Evolutionary conservation across 2,329 filamentous ascomycete species (phyloP), one percentile per base, ranked within the genome.

Genomic region (Chrysoporthe austroafricana): DNA sequence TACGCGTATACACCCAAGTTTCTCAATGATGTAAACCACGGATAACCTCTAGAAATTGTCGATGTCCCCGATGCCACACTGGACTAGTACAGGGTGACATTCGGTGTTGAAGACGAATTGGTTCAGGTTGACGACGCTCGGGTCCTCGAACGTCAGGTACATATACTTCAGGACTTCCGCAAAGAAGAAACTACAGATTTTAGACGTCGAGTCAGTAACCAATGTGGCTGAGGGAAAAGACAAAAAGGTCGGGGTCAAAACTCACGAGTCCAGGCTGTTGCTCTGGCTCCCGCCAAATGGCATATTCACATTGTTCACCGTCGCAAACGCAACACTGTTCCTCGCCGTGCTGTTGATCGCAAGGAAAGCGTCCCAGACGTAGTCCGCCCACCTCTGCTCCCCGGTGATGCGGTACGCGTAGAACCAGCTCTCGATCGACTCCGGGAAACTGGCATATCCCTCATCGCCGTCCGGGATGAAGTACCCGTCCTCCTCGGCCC

Each of bases 391-490:
- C 18, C 64, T 50, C 57, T 50, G 64, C 21, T 66, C 64, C 2
- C 64, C 64, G 4, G 64, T 66, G 21, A 66, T 66, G 13, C 64
- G 64, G 16, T 66, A 66, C n/a, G 64, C 64, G 21, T 66, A 66
- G 36, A 66, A 66, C 64, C 64, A 66, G 58, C 64, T 66, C 57
- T 66, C 64, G 18, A 66, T 66, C 4, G 57, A 61, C 58, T 66
- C 64, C n/a, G 64, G 64, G 36, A 66, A 66, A 14, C 44, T 34
- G 21, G 57, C 57, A n/a, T 58, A 66, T 3, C n/a, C 64, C 50
- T 66, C 64, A 36, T 66, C 64, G 8, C 58, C 64, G n/a, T 61
- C 8, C 39, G 62, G 36, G 36, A 66, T 66, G 32, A 66, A 66
- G 46, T 66, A 66, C 13, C 64, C 64, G 13, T 62, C 46, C 39